A percentile compares a stretch with the other conserved stretches of the same genome.
These are phyloP conservation scores for Heliocybe sulcata DNA, from an alignment of 1,284 basidiomycete genomes.

Conservation along the genomic window DNA sequence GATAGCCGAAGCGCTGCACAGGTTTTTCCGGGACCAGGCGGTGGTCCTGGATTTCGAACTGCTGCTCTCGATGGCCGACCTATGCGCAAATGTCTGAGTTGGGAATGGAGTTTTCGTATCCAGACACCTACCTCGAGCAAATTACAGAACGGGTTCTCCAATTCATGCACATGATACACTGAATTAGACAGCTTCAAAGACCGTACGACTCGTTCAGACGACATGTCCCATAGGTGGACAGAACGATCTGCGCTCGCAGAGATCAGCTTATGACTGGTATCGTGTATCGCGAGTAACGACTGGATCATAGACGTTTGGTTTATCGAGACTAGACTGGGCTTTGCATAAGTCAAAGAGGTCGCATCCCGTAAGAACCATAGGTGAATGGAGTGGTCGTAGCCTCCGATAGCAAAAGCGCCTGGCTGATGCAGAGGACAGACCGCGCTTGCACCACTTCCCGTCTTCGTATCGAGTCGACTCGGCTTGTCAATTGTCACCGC, in stretches of 20 bases:
- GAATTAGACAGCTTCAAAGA: conserved; percentile 34
- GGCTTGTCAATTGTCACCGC: background rate
- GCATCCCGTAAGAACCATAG: conserved; percentile 32
- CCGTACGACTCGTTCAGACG: conserved; percentile 32
- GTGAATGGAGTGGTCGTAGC: conserved; percentile 40
- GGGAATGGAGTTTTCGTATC: background rate
- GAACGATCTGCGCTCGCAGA: conserved; percentile 40
- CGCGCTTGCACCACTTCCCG: conserved; percentile 34
- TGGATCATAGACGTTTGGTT: conserved; percentile 37
- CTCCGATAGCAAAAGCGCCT: conserved; percentile 38
- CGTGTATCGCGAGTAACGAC: conserved; percentile 31
- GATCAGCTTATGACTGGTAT: conserved; percentile 38
- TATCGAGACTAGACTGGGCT: conserved; percentile 24
- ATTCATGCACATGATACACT: conserved; percentile 35
- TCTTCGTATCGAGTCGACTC: conserved; percentile 12
- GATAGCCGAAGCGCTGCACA: conserved; percentile 38
- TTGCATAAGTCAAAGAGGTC: conserved; percentile 21
- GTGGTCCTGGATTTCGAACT: conserved; percentile 44
- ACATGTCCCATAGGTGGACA: conserved; percentile 38
- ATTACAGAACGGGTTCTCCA: conserved; percentile 28
- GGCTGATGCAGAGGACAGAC: conserved; percentile 31
- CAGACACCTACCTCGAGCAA: conserved; percentile 32
- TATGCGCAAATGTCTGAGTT: conserved; percentile 11
- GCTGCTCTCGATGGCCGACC: conserved; percentile 43
- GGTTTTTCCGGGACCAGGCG: conserved; percentile 26